Base-by-base conservation (phyloP, 108 stramenopile species). In the Cylindrotheca fusiformis region DNA sequence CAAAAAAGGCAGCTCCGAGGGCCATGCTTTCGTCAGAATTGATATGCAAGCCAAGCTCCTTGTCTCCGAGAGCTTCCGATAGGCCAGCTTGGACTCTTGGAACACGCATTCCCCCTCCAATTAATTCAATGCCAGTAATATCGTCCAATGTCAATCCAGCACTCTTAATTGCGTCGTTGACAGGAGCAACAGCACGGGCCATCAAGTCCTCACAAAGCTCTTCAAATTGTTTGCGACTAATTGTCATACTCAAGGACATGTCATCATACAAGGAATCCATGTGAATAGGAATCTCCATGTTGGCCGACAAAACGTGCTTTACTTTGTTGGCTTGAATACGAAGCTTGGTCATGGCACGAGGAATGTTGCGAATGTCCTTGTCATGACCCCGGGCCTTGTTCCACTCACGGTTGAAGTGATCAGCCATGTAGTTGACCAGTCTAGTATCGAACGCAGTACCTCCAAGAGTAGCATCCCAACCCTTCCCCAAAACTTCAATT, bases 1-100 rank as follows among this genome's bases (percentile, higher is more conserved):
- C 99, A 55, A 88, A 88, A 79, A 99, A 99, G 44, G 98, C 95
- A 12, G 99, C 97, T 31, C 99, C 99, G 30, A 99, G 65, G 3
- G 98, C 98, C 92, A 95, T 93, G 65, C 90, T 91, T 75, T 99
- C 99, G 75, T 99, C 99, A 45, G 96, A 94, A 80, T 99, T 99
- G 61, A 99, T 89, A 79, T 99, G 99, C 86, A 91, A 80, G 23
- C 97, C 97, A 46, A 99, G 85, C 58, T 87, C 93, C 68, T 83
- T 75, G n/a, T 69, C 74, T n/a, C 69, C 81, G 51, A 88, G 51
- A 12, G 75, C 75, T 29, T 67, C 53, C 17, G 61, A 56, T 22
- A 80, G 61, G n/a, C 82, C 80, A 56, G 95, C 91, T 61, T 97
- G 96, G 27, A 99, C 84, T 62, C 78, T 85, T 8, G 99, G 99